Conservation (phyloP, 805 yeast genomes). For the Zygotorulaspora sp. region DNA sequence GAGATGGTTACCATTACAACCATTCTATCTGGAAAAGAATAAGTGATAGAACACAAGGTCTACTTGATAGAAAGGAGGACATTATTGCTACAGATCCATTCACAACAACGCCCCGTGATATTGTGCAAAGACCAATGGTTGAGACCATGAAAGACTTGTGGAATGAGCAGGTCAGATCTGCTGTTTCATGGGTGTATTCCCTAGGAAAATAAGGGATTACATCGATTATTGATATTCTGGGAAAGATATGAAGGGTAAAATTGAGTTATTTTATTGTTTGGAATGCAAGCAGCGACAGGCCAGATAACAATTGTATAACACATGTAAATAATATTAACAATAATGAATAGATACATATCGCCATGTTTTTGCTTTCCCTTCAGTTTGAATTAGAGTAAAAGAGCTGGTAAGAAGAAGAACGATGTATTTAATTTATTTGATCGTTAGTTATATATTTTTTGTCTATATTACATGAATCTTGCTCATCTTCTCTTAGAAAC, state of each 20-base stretch:
- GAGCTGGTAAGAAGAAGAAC: no score
- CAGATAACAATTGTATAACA: background rate
- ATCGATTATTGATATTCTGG: no score
- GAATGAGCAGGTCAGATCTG: conserved; percentile 28
- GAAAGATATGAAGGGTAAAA: no score
- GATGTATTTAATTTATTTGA: no score
- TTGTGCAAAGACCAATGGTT: conserved; percentile 20
- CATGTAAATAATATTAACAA: background rate
- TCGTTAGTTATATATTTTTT: no score
- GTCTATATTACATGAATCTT: background rate
- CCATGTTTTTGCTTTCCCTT: no score
- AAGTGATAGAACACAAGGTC: conserved; percentile 21
- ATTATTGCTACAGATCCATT: conserved; percentile 14
- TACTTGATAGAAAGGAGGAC: conserved; percentile 23
- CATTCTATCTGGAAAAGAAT: conserved; percentile 22
- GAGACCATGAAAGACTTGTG: conserved; percentile 33
- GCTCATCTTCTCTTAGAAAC: conserved; percentile 48
- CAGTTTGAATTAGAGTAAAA: no score
- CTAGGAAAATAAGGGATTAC: conserved; percentile 21
- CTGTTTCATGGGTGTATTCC: conserved; percentile 28
- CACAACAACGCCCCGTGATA: conserved; percentile 14
- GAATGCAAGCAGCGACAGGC: no score
- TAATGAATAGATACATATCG: no score
- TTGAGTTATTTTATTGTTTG: no score
- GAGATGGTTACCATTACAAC: conserved; percentile 25